Evolutionary conservation across 1,139 yeast species (phyloP), one percentile per base, ranked within the genome.

Genomic region (Geotrichum macrosporum): DNA sequence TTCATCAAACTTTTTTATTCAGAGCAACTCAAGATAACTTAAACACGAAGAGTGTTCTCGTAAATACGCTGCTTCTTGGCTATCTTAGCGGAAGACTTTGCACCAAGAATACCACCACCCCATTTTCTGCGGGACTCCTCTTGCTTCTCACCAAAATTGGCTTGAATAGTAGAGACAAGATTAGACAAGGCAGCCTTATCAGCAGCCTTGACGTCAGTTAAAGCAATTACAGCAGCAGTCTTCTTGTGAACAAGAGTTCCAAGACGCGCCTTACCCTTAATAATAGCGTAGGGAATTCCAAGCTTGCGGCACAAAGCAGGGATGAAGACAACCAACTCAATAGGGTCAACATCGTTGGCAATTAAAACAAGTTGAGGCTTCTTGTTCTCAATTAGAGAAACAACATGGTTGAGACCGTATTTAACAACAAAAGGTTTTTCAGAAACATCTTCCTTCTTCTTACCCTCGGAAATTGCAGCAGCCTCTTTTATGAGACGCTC

Each of bases 51-150:
- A 32, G 49, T 21, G 38, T 42, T 42, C 20, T 40, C 49, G 24
- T 29, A 19, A 22, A 33, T 36, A 40, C 52, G 52, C 39, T 45
- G 48, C 68, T 72, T 75, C 77, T 78, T 78, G 61, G 69, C 80
- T 55, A 68, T 70, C 76, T 82, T 84, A 64, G 80, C 92, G 65
- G 76, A 78, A 65, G 96, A 86, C 80, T 89, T 89, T 64, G 85
- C 76, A 72, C 97, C 96, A 79, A 92, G 77, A 73, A 85, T 69
- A 80, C 97, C 97, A 78, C 98, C 97, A 81, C 97, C 97, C 97
- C 97, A 89, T 83, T 87, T 95, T 77, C 86, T 87, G 80, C 94
- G 89, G 71, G 78, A 70, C 63, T 89, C 96, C 67, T 89, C 96
- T 82, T 82, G 86, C 76, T 87, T 86, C 68, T 85, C 94, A 64